Percentiles rank a stretch among this genome's conserved stretches.
Evolutionary conservation across 331 rosid genomes (phyloP).

Genomic region (Rosa hybrid): DNA sequence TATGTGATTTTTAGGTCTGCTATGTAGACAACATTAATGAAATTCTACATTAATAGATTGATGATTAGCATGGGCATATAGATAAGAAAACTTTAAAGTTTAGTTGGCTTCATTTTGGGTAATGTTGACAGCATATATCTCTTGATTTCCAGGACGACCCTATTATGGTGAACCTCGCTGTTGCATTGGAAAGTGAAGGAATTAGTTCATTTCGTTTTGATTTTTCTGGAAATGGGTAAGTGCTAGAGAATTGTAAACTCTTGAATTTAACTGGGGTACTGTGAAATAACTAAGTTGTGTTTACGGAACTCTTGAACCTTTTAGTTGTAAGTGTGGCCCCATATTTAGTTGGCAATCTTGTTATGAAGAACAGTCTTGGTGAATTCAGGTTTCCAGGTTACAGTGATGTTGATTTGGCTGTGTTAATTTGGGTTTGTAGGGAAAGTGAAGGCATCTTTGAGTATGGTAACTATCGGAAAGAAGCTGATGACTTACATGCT

Average conservation of each 20-base stretch:
- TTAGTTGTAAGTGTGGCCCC: neutral
- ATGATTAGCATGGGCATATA: no score
- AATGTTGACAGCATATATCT: slow-evolving; percentile 5
- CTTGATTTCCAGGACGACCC: slow-evolving; percentile 41
- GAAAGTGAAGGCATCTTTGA: slow-evolving; percentile 84
- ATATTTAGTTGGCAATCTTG: neutral
- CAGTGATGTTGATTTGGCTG: slow-evolving; percentile 29
- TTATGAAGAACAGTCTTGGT: slow-evolving; percentile 2
- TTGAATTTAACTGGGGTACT: neutral
- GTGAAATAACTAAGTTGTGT: neutral
- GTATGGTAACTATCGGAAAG: slow-evolving; percentile 56
- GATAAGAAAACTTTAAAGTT: neutral
- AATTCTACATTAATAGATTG: neutral
- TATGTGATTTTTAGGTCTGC: no score
- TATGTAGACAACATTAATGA: neutral
- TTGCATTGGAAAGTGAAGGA: slow-evolving; percentile 55
- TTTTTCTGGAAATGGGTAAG: slow-evolving; percentile 80
- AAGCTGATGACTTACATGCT: slow-evolving; percentile 69
- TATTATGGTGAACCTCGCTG: slow-evolving; percentile 52
- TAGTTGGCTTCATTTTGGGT: neutral
- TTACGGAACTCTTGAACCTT: neutral
- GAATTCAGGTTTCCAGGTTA: neutral
- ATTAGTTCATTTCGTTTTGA: slow-evolving; percentile 69
- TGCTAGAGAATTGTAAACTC: neutral
- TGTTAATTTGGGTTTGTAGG: slow-evolving; percentile 41